Percentiles rank a stretch among this genome's conserved stretches.
Evolutionary conservation across 2,329 filamentous ascomycete genomes (phyloP).

Genomic region (Fusarium coicis): DNA sequence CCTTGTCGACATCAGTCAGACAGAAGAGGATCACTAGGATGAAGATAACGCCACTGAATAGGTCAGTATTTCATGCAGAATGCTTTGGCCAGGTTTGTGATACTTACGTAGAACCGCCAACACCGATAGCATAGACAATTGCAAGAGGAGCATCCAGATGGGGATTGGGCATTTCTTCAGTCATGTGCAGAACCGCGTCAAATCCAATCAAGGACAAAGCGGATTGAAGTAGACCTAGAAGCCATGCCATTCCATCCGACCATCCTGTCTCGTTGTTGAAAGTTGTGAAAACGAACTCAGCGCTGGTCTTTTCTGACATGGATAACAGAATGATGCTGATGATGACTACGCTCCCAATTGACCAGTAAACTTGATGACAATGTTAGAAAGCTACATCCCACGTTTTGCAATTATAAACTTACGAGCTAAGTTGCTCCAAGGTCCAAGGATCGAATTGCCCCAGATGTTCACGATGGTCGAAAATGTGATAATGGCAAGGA

Average conservation of each 20-base stretch:
- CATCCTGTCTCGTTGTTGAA: neutral
- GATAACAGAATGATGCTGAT: neutral
- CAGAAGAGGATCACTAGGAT: neutral
- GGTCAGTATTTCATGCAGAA: neutral
- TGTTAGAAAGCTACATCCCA: neutral
- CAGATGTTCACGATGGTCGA: neutral
- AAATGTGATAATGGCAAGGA: neutral
- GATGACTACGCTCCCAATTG: neutral
- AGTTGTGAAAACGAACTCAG: neutral
- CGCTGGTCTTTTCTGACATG: neutral
- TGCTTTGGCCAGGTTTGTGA: fast-evolving
- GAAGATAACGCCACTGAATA: neutral
- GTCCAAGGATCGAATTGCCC: neutral
- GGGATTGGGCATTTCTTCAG: neutral
- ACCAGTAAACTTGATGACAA: neutral
- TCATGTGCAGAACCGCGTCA: neutral
- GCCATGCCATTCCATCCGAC: neutral
- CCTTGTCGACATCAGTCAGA: neutral
- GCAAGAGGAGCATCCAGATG: neutral
- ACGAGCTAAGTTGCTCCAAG: neutral
- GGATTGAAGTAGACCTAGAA: neutral
- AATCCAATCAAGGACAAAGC: neutral
- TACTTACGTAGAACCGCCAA: neutral
- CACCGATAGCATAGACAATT: neutral
- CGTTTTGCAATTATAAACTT: fast-evolving